Evolutionary conservation across 805 yeast species (phyloP).

Genomic region (Debaryomyces hansenii): DNA sequence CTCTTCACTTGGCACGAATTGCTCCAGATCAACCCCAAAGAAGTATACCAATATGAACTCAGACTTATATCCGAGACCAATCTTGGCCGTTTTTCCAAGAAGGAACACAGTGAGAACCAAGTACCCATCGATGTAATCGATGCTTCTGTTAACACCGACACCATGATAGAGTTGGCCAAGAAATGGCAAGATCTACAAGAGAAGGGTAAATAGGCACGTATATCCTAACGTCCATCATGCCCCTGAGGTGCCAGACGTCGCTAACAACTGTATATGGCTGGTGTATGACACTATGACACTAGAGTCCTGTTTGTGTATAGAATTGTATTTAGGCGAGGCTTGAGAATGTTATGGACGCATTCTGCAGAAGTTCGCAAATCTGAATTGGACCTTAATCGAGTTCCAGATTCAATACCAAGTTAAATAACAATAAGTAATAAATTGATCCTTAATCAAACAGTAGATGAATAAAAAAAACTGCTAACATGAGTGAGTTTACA

Average conservation of each 20-base stretch:
- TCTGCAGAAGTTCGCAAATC: background rate
- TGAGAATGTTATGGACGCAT: background rate
- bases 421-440: no score
- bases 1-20: slow-evolving; percentile 86
- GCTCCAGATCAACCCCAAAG: slow-evolving; percentile 24
- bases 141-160: slow-evolving; percentile 67
- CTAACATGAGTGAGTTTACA: no score
- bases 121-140: slow-evolving; percentile 91
- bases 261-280: background rate
- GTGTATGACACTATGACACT: background rate
- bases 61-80: slow-evolving; percentile 70
- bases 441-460: no score
- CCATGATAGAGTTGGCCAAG: slow-evolving; percentile 67
- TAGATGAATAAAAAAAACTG: no score
- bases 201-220: background rate
- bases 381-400: no score
- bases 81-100: slow-evolving; percentile 71
- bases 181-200: slow-evolving; percentile 46
- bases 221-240: background rate
- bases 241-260: background rate
- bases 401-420: no score
- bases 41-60: slow-evolving; percentile 45
- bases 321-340: background rate
- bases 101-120: slow-evolving; percentile 85
- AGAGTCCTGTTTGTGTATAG: background rate